Evolutionary conservation across 2,329 filamentous ascomycete genomes (phyloP), one percentile per base, ranked within the genome.

Genomic region (Sphaceloma murrayae): DNA sequence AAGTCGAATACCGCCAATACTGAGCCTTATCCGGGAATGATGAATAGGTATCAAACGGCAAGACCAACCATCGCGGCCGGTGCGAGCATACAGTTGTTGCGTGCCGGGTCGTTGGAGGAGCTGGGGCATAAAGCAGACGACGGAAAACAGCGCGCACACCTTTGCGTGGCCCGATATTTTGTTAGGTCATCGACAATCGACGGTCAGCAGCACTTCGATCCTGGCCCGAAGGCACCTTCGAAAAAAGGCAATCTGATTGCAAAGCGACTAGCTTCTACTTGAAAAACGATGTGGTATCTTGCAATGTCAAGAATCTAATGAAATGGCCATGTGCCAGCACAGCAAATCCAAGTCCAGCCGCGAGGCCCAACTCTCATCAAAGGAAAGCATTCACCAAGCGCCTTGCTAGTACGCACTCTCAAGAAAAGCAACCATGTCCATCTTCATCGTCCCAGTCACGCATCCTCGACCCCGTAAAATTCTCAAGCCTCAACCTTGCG

Each of bases 221-320:
- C 17, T 22, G 36, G 36, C 36, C 36, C n/a, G 21, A 40, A 30
- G 36, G 36, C 36, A 30, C 36, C 36, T 40, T 27, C 24, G 4
- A 13, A 16, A 22, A 30, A 40, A n/a, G 30, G 33, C 24, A 29
- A 40, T 19, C 24, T 30, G 14, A 40, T 40, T 40, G 19, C 24
- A 30, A 6, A n/a, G n/a, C n/a, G n/a, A n/a, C n/a, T 11, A 16
- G 8, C 19, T 11, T 29, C 10, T 21, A 8, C 3, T 9, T 10
- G 3, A 30, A 13, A n/a, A 40, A 26, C 36, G 13, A 40, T 18
- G 22, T 40, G 36, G 36, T 40, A 40, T 40, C 36, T 30, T 10
- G 26, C 22, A 34, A 13, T 13, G 11, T 34, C 5, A 17, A 13
- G 10, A 27, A 30, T 9, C 36, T 30, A 30, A 22, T 26, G 22